Percentiles rank a stretch among this genome's conserved stretches.
phyloP scores from a whole-genome alignment of 257 asterid species.

The Ballota nigra region DNA sequence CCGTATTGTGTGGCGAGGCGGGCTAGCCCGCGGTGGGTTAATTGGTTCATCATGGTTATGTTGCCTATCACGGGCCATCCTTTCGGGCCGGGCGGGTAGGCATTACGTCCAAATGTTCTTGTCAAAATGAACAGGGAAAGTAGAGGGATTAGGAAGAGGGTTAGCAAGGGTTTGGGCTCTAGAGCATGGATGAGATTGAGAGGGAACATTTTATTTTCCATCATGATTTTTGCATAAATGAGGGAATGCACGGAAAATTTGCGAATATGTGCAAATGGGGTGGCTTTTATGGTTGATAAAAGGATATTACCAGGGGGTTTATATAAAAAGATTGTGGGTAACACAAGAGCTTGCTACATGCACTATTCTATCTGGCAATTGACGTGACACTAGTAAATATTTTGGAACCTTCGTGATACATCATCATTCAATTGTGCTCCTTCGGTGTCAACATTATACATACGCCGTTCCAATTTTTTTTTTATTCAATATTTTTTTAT shows the following conservation, averaged over 20 bases:
- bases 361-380: no score
- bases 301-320: no score
- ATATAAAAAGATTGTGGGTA: no score
- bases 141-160: conserved; percentile 23
- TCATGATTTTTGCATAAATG: neutral
- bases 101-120: conserved; percentile 41
- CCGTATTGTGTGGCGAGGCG: conserved; percentile 65
- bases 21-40: conserved; percentile 84
- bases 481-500: no score
- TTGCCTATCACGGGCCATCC: conserved; percentile 87
- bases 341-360: no score
- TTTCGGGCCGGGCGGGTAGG: conserved; percentile 80
- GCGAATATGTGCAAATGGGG: neutral
- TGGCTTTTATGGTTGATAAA: neutral
- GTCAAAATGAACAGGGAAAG: conserved; percentile 21
- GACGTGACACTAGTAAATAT: no score
- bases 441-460: no score
- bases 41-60: conserved; percentile 55
- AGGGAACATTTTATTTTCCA: conserved; percentile 28
- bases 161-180: neutral
- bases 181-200: neutral
- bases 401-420: no score
- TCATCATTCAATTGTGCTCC: no score
- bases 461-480: no score
- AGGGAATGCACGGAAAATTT: no score